phyloP scores from a whole-genome alignment of 2,329 filamentous ascomycete genomes.

The Sporothrix brasiliensis region DNA sequence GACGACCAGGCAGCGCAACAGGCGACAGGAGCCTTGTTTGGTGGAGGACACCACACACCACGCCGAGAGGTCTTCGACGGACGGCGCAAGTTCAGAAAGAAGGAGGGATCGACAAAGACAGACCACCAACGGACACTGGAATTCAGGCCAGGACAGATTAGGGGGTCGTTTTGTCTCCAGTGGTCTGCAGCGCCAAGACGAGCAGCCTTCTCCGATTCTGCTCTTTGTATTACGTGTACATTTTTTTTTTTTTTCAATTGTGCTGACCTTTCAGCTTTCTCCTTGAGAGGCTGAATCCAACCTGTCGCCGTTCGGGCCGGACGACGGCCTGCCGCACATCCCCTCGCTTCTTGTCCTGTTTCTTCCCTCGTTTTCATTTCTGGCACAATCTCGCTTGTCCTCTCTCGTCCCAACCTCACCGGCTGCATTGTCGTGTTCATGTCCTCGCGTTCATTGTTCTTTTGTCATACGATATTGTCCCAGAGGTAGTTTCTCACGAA shows the following conservation, averaged over 20 bases:
- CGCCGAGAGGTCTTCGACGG: constrained; percentile 3
- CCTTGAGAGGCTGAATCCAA: too few relatives aligned
- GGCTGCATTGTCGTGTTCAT: too few relatives aligned
- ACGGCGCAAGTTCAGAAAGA: constrained; percentile 2
- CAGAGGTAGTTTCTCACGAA: background rate
- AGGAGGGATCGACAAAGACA: constrained; percentile 22
- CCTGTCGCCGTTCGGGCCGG: constrained; percentile 17
- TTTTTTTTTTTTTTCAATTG: background rate
- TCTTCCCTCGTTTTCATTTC: background rate
- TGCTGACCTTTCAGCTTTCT: background rate
- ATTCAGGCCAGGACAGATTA: background rate
- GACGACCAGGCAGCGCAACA: background rate
- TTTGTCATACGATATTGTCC: background rate
- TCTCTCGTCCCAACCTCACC: background rate
- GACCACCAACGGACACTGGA: background rate
- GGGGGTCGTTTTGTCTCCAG: background rate
- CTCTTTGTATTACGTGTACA: background rate
- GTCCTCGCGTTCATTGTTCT: background rate
- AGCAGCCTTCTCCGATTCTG: constrained; percentile 13
- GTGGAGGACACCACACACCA: background rate
- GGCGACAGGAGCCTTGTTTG: constrained; percentile 1
- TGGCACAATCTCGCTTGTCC: background rate
- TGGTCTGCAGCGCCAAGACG: constrained; percentile 15
- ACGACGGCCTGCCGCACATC: background rate
- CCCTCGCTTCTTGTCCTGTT: background rate